Conservation (phyloP, 2,329 filamentous ascomycete genomes). For the Sporothrix mexicana region DNA sequence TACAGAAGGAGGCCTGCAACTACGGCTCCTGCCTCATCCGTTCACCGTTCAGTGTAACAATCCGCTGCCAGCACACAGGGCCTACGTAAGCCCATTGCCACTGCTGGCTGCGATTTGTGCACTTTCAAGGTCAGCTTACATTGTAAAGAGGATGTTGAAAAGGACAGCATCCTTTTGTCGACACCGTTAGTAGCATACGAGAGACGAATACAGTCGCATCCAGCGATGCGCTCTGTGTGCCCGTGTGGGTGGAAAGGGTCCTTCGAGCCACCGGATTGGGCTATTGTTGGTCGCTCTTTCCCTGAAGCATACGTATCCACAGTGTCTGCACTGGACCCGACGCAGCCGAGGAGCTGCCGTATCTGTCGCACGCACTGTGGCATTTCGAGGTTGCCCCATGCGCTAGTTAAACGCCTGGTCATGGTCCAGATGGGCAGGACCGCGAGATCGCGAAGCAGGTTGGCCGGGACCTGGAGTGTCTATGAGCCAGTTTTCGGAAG, state of each 20-base stretch:
- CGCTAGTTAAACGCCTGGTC: constrained; percentile 7
- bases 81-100: not conserved
- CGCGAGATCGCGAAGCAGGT: not conserved
- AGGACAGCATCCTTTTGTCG: too few relatives aligned
- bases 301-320: constrained; percentile 20
- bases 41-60: not conserved
- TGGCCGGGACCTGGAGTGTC: too few relatives aligned
- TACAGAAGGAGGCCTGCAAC: not conserved
- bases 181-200: too few relatives aligned
- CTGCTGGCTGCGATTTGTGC: not conserved
- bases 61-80: not conserved
- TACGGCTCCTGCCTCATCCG: not conserved
- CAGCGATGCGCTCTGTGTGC: not conserved
- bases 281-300: not conserved
- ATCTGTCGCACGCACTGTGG: constrained; percentile 19
- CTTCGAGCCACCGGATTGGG: not conserved
- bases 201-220: not conserved
- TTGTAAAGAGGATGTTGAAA: too few relatives aligned
- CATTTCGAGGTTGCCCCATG: not conserved
- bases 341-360: not conserved
- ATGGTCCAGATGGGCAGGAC: not conserved
- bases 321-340: not conserved
- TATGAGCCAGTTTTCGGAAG: too few relatives aligned
- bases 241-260: not conserved
- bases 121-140: too few relatives aligned